Evolutionary conservation across 2,329 filamentous ascomycete genomes (phyloP), one percentile per base, ranked within the genome.

Genomic region (Endocalyx cinctus): DNA sequence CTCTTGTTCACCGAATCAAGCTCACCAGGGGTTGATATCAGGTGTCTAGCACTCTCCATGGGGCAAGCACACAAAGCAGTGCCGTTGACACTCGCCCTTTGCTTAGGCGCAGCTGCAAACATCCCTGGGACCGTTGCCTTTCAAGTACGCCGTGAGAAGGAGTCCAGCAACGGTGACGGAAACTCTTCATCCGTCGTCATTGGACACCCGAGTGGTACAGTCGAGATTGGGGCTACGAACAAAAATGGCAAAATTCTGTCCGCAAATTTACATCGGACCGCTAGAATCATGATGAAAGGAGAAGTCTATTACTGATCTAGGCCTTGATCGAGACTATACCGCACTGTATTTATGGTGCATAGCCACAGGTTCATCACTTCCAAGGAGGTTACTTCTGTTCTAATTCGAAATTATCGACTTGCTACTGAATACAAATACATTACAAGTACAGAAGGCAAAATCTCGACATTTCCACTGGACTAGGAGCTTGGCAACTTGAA

Each of bases 241-340:
- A 38, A 36, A 5, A 44, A 61, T 16, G 68, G 64, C 0, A 45
- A 51, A 25, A 59, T 73, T 14, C 48, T 59, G 33, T 66, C 63
- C 12, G 70, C 68, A 0, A 60, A 66, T 37, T 42, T 74, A 17
- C 54, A 66, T 39, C 57, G 69, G 14, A 74, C 70, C 0, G 68
- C 67, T 6, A 60, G 67, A 31, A 51, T 71, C 5, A 28, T 74
- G 41, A 73, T 73, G 68, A 67, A 66, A 38, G 70, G 70, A 0
- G 47, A 62, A 5, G 63, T 72, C 3, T 69, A 61, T 29, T 73
- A 68, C 38, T 64, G n/a, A n/a, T n/a, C n/a, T n/a, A n/a, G n/a
- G n/a, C n/a, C n/a, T n/a, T n/a, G n/a, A n/a, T n/a, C n/a, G n/a
- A n/a, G n/a, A n/a, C n/a, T n/a, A n/a, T n/a, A n/a, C n/a, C n/a